Base-by-base conservation (phyloP, 371 early-diverging fungal genomes). In the Dipsacomyces acuminosporus region DNA sequence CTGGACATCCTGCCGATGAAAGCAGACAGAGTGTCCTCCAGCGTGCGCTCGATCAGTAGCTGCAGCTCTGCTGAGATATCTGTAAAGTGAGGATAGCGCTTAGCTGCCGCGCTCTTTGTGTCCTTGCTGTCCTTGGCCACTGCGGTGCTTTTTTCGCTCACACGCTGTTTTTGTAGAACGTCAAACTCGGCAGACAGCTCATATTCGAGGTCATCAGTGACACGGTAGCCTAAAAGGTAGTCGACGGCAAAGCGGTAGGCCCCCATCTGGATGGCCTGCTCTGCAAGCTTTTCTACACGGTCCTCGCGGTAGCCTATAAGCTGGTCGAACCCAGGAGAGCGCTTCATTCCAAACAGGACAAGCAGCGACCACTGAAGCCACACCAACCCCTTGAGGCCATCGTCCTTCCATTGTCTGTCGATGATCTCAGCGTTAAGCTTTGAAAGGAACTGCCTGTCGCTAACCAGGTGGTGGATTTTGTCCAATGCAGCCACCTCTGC, bases 171-270 rank as follows among this genome's bases (percentile, higher is more conserved):
- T 48, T 40, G 64, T 35, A 69, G 38, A 17, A 54, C 59, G 21
- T 51, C 51, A 34, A 61, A 56, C 47, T 58, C 72, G 17, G 59
- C 50, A 0, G 67, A 59, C 34, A 63, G 44, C 30, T 67, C 69
- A 46, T 66, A 63, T n/a, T 54, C 54, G 22, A 54, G 53, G 48
- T 53, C 65, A 33, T 64, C 73, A 20, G 65, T 46, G 21, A 58
- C 33, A 42, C 81, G 78, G 50, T 83, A 86, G 9, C 82, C 78
- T 7, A 89, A 70, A 34, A 88, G 50, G 51, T 83, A 82, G 36
- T 84, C 78, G 35, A 78, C 78, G 44, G 85, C 81, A 67, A 89
- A 91, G 41, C 76, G 72, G 52, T 89, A 89, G 0, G 82, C 84
- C 36, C 81, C 75, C 18, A 64, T 63, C 26, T 53, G 59, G 21